Evolutionary conservation across 179 eudicot species (phyloP).

Genomic region (Spinacia oleracea): DNA sequence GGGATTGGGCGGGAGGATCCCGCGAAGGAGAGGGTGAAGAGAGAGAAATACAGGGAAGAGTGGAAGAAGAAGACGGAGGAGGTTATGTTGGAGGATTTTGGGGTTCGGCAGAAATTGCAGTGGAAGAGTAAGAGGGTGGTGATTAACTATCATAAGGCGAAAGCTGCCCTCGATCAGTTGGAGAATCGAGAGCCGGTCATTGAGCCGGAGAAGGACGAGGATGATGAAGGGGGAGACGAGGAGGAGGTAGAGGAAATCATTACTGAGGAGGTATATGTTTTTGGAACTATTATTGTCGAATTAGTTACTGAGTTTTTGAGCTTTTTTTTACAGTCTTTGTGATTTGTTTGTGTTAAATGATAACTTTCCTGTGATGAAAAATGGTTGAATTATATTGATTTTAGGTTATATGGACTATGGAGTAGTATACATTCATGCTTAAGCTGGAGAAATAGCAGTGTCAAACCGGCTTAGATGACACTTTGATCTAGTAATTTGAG

Average conservation of each 20-base stretch:
- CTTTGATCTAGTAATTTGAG: not conserved
- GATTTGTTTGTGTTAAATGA: not conserved
- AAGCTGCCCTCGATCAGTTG: constrained; percentile 67
- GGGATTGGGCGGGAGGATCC: constrained; percentile 88
- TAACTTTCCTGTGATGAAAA: not conserved
- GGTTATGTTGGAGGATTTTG: constrained; percentile 64
- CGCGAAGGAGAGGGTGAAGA: constrained; percentile 62
- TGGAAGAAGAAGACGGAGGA: constrained; percentile 46
- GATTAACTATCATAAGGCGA: constrained; percentile 61
- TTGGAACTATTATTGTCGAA: not conserved
- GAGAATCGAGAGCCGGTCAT: constrained; percentile 67
- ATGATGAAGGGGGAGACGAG: constrained; percentile 35
- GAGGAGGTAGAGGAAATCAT: constrained; percentile 73
- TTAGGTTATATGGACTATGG: not conserved
- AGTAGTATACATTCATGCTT: not conserved
- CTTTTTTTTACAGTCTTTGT: not conserved
- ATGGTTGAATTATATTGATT: not conserved
- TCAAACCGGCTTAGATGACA: not conserved
- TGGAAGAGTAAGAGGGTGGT: constrained; percentile 60
- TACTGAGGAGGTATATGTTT: constrained; percentile 70
- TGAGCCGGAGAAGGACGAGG: constrained; percentile 45
- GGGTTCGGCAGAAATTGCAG: constrained; percentile 54
- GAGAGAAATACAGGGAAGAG: constrained; percentile 47
- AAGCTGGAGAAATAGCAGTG: not conserved
- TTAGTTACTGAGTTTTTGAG: not conserved